Evolutionary conservation across 345 rosid genomes (phyloP), one percentile per base, ranked within the genome.

Genomic region (Salix dunnii): DNA sequence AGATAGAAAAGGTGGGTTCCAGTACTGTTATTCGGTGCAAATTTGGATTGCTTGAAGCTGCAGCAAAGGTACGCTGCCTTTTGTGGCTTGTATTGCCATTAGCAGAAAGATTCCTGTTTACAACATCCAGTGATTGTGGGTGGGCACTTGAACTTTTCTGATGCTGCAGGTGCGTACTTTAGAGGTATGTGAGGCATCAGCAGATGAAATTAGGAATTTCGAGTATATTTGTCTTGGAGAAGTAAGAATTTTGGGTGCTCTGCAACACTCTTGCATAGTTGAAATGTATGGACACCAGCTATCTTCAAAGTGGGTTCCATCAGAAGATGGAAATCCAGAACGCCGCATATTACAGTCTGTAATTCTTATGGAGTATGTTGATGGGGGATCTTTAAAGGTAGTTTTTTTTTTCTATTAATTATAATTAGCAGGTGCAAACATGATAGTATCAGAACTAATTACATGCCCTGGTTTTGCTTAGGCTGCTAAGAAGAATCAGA

Each of bases 341-440:
- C 81, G 73, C 38, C 97, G 87, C 18, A 68, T 87, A 28, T 83
- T 92, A 79, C 86, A 81, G 79, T 90, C 98, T 79, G 88, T 89
- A n/a, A 88, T 96, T 82, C 84, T 91, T 51, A 88, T 93, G 95
- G 98, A 96, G 86, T 79, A 88, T 73, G 85, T 93, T 55, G 84
- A 85, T 78, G 98, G 98, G 66, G 99, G 97, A 71, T 89, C 97
- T 76, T 80, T 96, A 43, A 92, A 89, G 97, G 99, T 93, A 77
- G 3, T 72, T 49, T 53, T 74, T 68, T 30, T 35, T 16, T 65
- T 25, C 55, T 21, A 31, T 3, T 42, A 28, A 55, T 8, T 20
- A 7, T 16, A 6, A 30, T 55, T 61, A 38, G 48, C 53, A 16
- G 64, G 51, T 74, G 8, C 38, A 42, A 43, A 53, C 66, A 66